Evolutionary conservation across 805 yeast genomes (phyloP).

Genomic region (Kuraishia borneana): DNA sequence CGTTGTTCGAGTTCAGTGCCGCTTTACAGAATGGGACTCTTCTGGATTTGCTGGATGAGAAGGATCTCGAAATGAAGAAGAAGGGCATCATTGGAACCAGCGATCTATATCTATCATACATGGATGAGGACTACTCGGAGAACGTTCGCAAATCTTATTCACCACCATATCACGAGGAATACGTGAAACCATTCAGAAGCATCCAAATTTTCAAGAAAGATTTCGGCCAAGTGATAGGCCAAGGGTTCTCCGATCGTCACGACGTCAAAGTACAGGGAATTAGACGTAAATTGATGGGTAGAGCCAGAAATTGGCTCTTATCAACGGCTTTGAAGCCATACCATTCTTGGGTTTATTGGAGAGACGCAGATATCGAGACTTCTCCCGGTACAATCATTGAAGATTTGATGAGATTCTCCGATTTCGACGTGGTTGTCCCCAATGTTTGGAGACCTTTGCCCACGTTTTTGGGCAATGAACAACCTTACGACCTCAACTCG

Average conservation of each 20-base stretch:
- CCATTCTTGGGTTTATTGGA: slow-evolving; percentile 88
- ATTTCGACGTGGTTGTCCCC: slow-evolving; percentile 65
- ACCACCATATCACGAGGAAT: slow-evolving; percentile 55
- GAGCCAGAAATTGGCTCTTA: slow-evolving; percentile 79
- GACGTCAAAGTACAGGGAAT: slow-evolving; percentile 81
- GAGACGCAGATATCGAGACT: slow-evolving; percentile 80
- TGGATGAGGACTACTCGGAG: slow-evolving; percentile 51
- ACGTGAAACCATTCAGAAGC: slow-evolving; percentile 61
- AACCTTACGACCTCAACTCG: slow-evolving; percentile 91
- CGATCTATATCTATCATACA: slow-evolving; percentile 57
- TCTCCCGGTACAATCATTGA: slow-evolving; percentile 70
- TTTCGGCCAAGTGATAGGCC: slow-evolving; percentile 78
- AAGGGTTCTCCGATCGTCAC: slow-evolving; percentile 75
- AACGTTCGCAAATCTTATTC: slow-evolving; percentile 46
- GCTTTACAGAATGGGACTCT: slow-evolving; percentile 65
- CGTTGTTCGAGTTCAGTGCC: slow-evolving; percentile 51
- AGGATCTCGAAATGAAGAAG: slow-evolving; percentile 21
- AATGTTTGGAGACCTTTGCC: slow-evolving; percentile 98
- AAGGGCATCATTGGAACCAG: slow-evolving; percentile 37
- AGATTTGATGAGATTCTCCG: slow-evolving; percentile 50
- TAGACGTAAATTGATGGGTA: slow-evolving; percentile 74
- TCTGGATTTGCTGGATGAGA: slow-evolving; percentile 32
- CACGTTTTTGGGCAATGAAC: slow-evolving; percentile 79
- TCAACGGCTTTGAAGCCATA: slow-evolving; percentile 67
- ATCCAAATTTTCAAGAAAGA: slow-evolving; percentile 74